phyloP scores from a whole-genome alignment of 2,329 filamentous ascomycete genomes.

The Hymenoscyphus fructigenus region DNA sequence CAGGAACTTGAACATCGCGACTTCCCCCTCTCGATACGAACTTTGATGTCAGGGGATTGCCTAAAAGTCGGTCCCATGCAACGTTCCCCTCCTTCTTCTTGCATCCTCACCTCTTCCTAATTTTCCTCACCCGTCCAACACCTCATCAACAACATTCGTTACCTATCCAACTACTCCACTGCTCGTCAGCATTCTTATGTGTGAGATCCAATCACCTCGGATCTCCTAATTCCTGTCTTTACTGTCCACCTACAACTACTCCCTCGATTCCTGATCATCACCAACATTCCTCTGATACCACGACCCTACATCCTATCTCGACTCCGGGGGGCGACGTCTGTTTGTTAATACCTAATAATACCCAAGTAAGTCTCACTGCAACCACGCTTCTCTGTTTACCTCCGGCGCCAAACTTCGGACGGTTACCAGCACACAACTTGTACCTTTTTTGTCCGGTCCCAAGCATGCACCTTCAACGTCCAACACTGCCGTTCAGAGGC shows the following conservation, averaged over 20 bases:
- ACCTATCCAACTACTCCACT: not conserved
- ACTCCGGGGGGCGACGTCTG: not conserved
- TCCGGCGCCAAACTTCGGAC: not conserved
- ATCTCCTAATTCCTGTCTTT: constrained; percentile 2
- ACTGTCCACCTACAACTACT: not conserved
- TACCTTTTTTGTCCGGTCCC: not conserved
- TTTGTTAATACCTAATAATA: constrained; percentile 3
- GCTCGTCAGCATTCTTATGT: constrained; percentile 1
- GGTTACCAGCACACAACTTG: not conserved
- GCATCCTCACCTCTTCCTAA: not conserved
- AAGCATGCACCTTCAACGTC: not conserved
- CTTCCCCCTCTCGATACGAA: not conserved
- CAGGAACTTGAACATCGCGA: not conserved
- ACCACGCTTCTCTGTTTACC: not conserved
- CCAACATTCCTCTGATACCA: constrained; percentile 1
- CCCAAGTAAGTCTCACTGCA: not conserved
- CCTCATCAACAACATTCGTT: no score
- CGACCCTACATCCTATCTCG: not conserved
- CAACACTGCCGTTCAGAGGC: not conserved
- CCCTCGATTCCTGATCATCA: not conserved
- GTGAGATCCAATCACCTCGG: constrained; percentile 4
- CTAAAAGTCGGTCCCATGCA: constrained; percentile 1
- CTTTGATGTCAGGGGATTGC: not conserved
- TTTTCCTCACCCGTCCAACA: not conserved
- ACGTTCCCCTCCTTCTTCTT: not conserved